Evolutionary conservation across 805 yeast genomes (phyloP), one percentile per base, ranked within the genome.

Genomic region (Sugiyamaella boreocaroliniensis): DNA sequence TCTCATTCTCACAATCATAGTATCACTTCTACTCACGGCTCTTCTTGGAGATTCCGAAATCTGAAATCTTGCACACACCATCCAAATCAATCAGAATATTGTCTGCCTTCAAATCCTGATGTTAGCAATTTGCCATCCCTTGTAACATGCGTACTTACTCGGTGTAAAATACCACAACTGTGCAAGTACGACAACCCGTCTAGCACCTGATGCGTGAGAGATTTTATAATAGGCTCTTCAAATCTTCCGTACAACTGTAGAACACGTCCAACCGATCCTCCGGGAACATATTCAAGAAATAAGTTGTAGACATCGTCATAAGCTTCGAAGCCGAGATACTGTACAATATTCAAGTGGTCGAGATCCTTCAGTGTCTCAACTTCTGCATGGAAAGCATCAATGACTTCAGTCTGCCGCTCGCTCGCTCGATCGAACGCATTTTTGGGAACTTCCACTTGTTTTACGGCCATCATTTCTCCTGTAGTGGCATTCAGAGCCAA

Each of bases 401-500:
- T 77, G 1, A 85, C 86, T 52, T 81, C 89, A 26, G 71, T 68
- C 53, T 68, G 71, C 43, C 68, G 66, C 29, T 49, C 58, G 42
- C 62, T 62, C 32, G 58, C 58, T 26, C 54, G 46, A 51, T 61
- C 68, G 43, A 67, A 55, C 16, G 71, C 61, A 34, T 74, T 64
- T 51, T 71, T 68, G 0, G 87, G 83, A 11, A 85, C 83, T 43
- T 78, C 83, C 1, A 92, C 97, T 68, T 93, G 99, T 65, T 93
- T 93, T 1, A 93, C 99, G 0, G 99, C 99, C 72, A 93, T 85
- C 96, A 93, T 89, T 63, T 93, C 99, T 51, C 98, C 98, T 0
- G 96, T 89, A 0, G 98, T 93, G 15, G 89, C 90, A 68, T 93
- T 93, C 64, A 93, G 76, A 1, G 96, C 97, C 52, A 93, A 74